Percentiles rank a stretch among this genome's conserved stretches.
phyloP scores from a whole-genome alignment of 495 filamentous ascomycete genomes.

The Aspergillus baeticus region DNA sequence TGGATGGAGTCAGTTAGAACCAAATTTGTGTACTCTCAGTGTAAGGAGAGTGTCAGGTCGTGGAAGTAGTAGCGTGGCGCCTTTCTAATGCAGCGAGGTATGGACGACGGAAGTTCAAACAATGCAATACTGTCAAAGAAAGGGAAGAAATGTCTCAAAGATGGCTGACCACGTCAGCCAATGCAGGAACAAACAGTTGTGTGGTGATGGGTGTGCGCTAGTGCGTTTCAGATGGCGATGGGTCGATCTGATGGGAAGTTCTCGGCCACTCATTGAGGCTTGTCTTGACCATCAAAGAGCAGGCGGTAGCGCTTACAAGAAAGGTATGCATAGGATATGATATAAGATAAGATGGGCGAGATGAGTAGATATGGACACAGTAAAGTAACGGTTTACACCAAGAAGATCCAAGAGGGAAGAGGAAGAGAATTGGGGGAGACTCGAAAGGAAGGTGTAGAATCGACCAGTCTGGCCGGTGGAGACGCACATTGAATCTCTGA shows the following conservation, averaged over 20 bases:
- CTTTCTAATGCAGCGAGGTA: too few species aligned
- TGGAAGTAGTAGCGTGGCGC: too few species aligned
- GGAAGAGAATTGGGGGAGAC: too few species aligned
- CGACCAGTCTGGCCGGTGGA: not conserved
- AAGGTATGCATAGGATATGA: not conserved
- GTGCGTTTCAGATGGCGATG: conserved; percentile 3
- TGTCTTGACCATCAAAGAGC: not conserved
- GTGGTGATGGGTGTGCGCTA: not conserved
- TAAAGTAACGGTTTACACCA: not conserved
- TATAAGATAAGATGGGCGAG: not conserved
- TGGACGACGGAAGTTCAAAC: too few species aligned
- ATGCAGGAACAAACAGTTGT: conserved; percentile 2
- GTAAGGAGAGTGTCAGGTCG: too few species aligned
- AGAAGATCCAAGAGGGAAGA: not conserved
- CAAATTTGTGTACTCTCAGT: too few species aligned
- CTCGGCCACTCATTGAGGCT: not conserved
- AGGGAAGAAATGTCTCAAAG: not conserved
- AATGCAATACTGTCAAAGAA: too few species aligned
- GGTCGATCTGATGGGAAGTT: not conserved
- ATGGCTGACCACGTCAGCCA: conserved; percentile 5
- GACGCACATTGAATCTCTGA: not conserved
- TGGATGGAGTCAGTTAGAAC: too few species aligned
- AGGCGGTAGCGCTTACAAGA: too few species aligned
- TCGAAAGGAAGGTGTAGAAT: too few species aligned
- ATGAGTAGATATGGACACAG: too few species aligned